Conservation (phyloP, 164 flowering plant genomes). For the Stephania japonica region DNA sequence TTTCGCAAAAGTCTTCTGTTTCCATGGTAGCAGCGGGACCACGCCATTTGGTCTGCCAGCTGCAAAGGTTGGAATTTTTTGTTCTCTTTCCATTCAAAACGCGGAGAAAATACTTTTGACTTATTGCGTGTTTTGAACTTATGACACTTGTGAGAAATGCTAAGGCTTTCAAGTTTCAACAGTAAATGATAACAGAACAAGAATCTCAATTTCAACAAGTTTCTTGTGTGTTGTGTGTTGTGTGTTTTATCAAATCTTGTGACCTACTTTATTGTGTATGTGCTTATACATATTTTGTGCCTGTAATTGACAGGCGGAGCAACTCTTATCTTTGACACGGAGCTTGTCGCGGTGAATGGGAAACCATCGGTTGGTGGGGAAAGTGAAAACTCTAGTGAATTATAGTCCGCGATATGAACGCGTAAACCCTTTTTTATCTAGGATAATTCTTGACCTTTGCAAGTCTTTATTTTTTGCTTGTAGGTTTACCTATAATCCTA, state of each 20-base stretch:
- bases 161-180: too few relatives aligned
- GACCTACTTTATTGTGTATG: too few relatives aligned
- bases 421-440: not conserved
- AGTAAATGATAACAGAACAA: too few relatives aligned
- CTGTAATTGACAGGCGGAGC: slow-evolving; percentile 65
- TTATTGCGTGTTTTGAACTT: not conserved
- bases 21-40: not conserved
- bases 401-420: slow-evolving; percentile 20
- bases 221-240: too few relatives aligned
- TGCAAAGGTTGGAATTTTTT: not conserved
- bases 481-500: not conserved
- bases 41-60: not conserved
- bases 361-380: slow-evolving; percentile 36
- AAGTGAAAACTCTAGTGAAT: slow-evolving; percentile 28
- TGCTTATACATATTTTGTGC: not conserved
- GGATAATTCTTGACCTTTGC: not conserved
- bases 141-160: too few relatives aligned
- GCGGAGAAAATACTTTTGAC: not conserved
- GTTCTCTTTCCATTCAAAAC: not conserved
- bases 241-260: too few relatives aligned
- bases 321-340: slow-evolving; percentile 85
- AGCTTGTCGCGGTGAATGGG: slow-evolving; percentile 80
- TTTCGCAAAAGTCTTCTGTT: not conserved
- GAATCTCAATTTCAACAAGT: too few relatives aligned
- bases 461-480: not conserved